These are phyloP conservation scores for Isabelozyma heimii DNA, from an alignment of 805 yeast genomes.

Conservation along the genomic window DNA sequence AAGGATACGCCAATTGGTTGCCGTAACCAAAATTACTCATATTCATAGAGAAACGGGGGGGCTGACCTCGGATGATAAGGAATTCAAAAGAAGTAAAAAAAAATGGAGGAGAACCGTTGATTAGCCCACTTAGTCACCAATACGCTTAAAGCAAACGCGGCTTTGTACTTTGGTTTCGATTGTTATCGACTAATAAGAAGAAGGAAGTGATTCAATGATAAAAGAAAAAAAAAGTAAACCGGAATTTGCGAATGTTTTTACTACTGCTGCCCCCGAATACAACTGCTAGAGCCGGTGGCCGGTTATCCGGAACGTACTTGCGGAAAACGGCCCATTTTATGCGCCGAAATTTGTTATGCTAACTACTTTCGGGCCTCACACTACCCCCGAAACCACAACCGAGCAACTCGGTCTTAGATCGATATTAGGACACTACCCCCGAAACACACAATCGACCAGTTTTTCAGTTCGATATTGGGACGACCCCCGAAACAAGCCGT, in stretches of 20 bases:
- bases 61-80: no score
- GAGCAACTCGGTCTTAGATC: no score
- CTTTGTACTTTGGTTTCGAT: no score
- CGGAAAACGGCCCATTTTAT: background rate
- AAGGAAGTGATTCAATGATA: background rate
- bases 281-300: background rate
- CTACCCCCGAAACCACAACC: background rate
- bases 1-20: conserved; percentile 20
- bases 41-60: background rate
- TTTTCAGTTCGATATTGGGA: no score
- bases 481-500: no score
- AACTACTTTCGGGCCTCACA: background rate
- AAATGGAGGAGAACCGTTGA: no score
- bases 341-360: background rate
- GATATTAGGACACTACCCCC: no score
- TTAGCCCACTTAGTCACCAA: no score
- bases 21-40: conserved; percentile 2
- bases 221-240: conserved; percentile 3
- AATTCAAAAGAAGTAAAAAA: no score
- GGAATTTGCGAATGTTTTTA: conserved; percentile 1
- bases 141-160: no score
- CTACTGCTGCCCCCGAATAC: background rate
- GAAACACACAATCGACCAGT: no score
- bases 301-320: conserved; percentile 3
- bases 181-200: no score